Evolutionary conservation across 139 green algal species (phyloP), one percentile per base, ranked within the genome.

Genomic region (Chlorella sp.): DNA sequence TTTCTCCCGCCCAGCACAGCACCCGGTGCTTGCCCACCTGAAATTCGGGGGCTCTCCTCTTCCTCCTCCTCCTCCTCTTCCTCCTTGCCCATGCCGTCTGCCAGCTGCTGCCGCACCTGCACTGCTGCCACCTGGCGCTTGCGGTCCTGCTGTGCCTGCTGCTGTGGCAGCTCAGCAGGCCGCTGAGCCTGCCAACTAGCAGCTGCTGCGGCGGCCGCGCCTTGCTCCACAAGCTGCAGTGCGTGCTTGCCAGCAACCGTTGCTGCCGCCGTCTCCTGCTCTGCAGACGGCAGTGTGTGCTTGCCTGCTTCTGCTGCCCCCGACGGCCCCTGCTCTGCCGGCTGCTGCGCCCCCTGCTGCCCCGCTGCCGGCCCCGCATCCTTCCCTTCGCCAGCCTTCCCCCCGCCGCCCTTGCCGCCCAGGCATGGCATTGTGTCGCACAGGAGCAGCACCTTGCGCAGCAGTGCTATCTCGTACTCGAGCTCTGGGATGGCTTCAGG

Each of bases 341-440:
- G 81, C 14, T 86, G 81, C 53, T 69, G 42, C 42, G 22, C 26
- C 30, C 28, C 22, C 80, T 85, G 80, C 48, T 66, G 26, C 19
- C 21, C 28, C 32, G 21, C 5, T 76, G 22, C 68, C 19, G 18
- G 32, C 24, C 24, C 18, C 28, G 48, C 48, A 18, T 36, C 19
- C 36, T 57, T 9, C 36, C 57, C 37, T 15, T 60, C 37, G 16
- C 76, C 76, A 9, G 76, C 71, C 71, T 79, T 57, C 48, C 48
- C 48, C 5, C 48, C 48, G 48, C 48, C 48, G 69, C 69, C n/a
- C 11, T 22, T 28, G 39, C 64, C 64, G 64, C 53, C 53, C 36
- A 39, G 39, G 85, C 79, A 87, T 26, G 87, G 87, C 81, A 93
- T 48, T 14, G 66, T 32, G 36, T 93, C 83, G 16, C 90, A 93